A percentile compares a stretch with the other conserved stretches of the same genome.
Conservation (phyloP, 106 monocot genomes). For the Dendrobium nobile region DNA sequence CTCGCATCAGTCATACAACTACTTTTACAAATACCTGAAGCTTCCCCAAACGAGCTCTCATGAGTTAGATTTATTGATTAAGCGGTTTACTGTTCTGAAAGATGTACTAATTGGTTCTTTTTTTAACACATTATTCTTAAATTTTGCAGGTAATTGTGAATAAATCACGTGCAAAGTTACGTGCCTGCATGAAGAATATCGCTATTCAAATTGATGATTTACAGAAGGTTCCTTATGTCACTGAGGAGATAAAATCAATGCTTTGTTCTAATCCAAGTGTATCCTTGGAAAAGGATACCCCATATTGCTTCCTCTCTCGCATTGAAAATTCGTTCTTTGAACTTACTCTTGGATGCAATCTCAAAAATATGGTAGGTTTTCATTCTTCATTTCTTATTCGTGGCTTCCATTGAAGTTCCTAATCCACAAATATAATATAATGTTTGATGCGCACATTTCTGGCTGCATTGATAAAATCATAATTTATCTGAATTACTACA, state of each 20-base stretch:
- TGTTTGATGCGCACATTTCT: not conserved
- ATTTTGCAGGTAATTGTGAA: conserved; percentile 75
- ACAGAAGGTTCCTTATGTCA: conserved; percentile 64
- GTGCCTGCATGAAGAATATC: conserved; percentile 49
- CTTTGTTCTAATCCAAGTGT: conserved; percentile 52
- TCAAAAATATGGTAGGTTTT: conserved; percentile 59
- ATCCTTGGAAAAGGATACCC: conserved; percentile 53
- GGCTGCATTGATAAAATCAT: not conserved
- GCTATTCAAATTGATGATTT: conserved; percentile 59
- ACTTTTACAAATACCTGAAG: no score
- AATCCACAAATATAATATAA: not conserved
- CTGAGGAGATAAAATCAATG: conserved; percentile 60
- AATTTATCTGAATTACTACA: not conserved
- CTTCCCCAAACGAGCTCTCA: not conserved
- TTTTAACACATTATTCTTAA: not conserved
- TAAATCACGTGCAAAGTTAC: conserved; percentile 78
- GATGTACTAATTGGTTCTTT: not conserved
- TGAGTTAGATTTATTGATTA: not conserved
- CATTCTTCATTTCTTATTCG: not conserved
- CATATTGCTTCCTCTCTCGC: conserved; percentile 77
- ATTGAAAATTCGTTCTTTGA: conserved; percentile 69
- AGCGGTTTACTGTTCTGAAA: not conserved
- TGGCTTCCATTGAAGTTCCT: not conserved
- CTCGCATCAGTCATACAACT: no score
- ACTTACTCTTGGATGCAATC: conserved; percentile 82